phyloP scores from a whole-genome alignment of 2,329 filamentous ascomycete species.

The Ophiosphaerella korrae region DNA sequence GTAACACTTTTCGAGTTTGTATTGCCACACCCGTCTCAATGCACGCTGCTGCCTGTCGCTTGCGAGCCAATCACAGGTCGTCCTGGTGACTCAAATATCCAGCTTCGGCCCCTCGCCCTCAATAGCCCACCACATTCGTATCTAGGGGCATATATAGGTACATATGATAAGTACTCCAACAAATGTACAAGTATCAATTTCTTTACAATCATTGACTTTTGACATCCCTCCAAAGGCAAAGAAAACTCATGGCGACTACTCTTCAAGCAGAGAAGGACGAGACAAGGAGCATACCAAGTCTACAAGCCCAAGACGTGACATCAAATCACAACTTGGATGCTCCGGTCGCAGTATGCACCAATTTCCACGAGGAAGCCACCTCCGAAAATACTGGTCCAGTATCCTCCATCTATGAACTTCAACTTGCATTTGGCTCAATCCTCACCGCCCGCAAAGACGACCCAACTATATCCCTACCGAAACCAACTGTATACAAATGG shows the following conservation, averaged over 20 bases:
- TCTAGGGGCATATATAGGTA: too few relatives aligned
- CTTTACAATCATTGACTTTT: too few relatives aligned
- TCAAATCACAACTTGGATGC: neutral
- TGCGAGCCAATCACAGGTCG: slow-evolving; percentile 1
- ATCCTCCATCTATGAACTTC: slow-evolving; percentile 15
- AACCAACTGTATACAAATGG: slow-evolving; percentile 6
- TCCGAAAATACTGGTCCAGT: neutral
- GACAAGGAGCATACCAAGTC: neutral
- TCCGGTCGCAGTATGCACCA: too few relatives aligned
- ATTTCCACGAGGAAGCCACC: too few relatives aligned
- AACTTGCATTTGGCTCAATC: slow-evolving; percentile 15
- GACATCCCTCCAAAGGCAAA: too few relatives aligned
- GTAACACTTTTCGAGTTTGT: neutral
- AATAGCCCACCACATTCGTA: neutral
- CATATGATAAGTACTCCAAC: too few relatives aligned
- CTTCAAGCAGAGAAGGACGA: neutral
- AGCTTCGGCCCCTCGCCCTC: neutral
- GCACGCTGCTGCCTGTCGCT: neutral
- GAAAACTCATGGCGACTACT: too few relatives aligned
- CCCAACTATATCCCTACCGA: neutral
- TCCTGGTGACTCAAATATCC: neutral
- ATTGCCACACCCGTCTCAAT: neutral
- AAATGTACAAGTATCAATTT: too few relatives aligned
- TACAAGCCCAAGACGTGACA: neutral
- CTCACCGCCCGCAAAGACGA: slow-evolving; percentile 6